These are phyloP conservation scores for Corylus avellana DNA, from an alignment of 306 rosid genomes.

Conservation along the genomic window DNA sequence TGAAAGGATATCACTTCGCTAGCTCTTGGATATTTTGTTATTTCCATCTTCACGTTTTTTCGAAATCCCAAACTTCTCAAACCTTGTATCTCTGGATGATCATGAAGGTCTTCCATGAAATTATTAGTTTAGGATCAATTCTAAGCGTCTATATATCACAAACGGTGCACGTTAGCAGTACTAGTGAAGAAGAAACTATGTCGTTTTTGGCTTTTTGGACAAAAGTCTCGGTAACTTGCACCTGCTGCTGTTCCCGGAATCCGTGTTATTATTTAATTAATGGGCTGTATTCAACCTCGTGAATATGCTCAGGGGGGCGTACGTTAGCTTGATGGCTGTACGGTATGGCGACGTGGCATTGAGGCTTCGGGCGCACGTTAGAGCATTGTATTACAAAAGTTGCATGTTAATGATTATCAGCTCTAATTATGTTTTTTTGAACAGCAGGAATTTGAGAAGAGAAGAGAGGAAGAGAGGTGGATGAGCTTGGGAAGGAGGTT, in stretches of 20 bases:
- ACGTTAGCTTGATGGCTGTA: background rate
- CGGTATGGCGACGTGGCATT: background rate
- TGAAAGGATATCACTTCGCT: background rate
- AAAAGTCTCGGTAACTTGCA: constrained; percentile 38
- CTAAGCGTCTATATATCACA: background rate
- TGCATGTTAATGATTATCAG: background rate
- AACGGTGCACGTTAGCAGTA: constrained; percentile 34
- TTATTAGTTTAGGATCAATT: too few relatives aligned
- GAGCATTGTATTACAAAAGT: background rate
- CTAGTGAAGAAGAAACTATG: constrained; percentile 1
- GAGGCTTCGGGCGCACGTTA: background rate
- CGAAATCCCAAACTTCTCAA: background rate
- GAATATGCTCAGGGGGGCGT: constrained; percentile 13
- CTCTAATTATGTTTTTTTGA: background rate
- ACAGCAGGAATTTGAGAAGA: constrained; percentile 19
- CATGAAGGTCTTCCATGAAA: too few relatives aligned
- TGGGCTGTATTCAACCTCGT: background rate
- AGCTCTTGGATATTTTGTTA: background rate
- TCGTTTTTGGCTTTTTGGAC: constrained; percentile 21
- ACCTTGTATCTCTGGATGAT: too few relatives aligned
- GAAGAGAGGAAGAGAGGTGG: constrained; percentile 18
- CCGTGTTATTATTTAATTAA: background rate
- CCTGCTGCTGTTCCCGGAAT: constrained; percentile 25
- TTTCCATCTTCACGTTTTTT: background rate
- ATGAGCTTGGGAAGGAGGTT: constrained; percentile 48